Percentiles rank a stretch among this genome's conserved stretches.
phyloP scores from a whole-genome alignment of 2,329 filamentous ascomycete species.

The Apiospora pterosperma region DNA sequence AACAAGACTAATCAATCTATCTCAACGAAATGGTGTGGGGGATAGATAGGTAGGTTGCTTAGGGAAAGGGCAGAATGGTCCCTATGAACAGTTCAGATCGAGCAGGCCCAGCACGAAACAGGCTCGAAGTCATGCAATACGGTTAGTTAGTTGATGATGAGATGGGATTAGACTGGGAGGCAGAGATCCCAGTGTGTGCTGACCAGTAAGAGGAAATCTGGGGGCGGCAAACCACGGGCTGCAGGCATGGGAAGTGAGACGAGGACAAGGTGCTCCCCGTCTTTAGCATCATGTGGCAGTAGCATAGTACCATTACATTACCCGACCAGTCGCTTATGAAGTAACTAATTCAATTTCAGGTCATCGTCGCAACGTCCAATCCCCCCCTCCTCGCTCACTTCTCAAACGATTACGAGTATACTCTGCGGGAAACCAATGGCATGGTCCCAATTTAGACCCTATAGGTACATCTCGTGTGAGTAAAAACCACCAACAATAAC shows the following conservation, averaged over 20 bases:
- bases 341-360: neutral
- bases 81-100: neutral
- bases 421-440: neutral
- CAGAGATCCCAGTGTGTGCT: neutral
- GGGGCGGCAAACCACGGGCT: neutral
- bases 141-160: neutral
- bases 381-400: neutral
- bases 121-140: neutral
- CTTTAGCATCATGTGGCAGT: constrained; percentile 1
- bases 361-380: neutral
- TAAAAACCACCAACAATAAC: neutral
- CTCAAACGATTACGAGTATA: neutral
- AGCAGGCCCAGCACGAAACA: neutral
- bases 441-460: neutral
- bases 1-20: neutral
- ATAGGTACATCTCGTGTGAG: neutral
- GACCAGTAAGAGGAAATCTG: neutral
- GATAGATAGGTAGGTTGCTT: neutral
- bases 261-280: neutral
- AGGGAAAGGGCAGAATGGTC: neutral
- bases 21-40: constrained; percentile 4
- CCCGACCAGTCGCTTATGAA: neutral
- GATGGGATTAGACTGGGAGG: neutral
- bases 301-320: neutral
- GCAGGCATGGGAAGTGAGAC: neutral